phyloP scores from a whole-genome alignment of 805 yeast species.

The Candida berthetii region DNA sequence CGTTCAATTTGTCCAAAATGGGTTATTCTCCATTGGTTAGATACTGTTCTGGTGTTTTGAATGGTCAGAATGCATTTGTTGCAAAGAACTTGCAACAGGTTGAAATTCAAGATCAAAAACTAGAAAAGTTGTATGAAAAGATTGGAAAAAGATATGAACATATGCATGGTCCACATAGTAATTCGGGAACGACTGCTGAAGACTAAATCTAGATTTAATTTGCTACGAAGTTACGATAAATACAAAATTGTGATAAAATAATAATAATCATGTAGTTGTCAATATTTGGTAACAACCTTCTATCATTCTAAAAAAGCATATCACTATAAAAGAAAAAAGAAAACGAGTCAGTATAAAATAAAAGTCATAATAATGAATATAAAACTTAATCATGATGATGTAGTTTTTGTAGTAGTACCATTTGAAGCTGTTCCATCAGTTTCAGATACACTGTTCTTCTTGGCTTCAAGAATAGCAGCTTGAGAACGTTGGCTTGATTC shows the following conservation, averaged over 20 bases:
- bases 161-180: neutral
- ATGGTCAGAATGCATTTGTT: slow-evolving; percentile 12
- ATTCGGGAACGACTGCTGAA: neutral
- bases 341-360: no score
- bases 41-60: slow-evolving; percentile 17
- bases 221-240: no score
- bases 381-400: neutral
- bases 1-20: slow-evolving; percentile 19
- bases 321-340: no score
- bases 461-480: slow-evolving; percentile 14
- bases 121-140: slow-evolving; percentile 6
- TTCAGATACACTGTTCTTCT: slow-evolving; percentile 12
- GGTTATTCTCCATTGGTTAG: slow-evolving; percentile 18
- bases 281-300: no score
- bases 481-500: slow-evolving; percentile 32
- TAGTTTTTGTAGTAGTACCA: neutral
- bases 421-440: no score
- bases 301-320: no score
- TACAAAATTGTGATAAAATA: no score
- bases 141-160: neutral
- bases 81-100: slow-evolving; percentile 19
- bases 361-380: no score
- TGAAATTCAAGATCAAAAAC: slow-evolving; percentile 16
- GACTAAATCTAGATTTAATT: no score
- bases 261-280: no score